phyloP scores from a whole-genome alignment of 2,329 filamentous ascomycete species.

The Xylaria sp. region DNA sequence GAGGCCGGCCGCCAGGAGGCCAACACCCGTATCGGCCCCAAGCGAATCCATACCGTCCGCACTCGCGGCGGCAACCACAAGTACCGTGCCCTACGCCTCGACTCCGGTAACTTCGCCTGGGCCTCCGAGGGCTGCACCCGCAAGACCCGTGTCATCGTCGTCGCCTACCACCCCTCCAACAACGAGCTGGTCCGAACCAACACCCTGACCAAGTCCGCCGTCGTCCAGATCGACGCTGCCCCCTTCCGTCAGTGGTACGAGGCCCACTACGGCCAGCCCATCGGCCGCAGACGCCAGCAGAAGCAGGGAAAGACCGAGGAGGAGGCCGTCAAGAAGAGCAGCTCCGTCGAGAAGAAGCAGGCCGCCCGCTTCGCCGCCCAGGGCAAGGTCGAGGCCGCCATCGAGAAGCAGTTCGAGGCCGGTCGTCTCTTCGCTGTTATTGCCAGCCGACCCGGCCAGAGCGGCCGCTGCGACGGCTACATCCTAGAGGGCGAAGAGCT shows the following conservation, averaged over 20 bases:
- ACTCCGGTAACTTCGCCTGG: constrained; percentile 99
- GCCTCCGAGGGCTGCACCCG: constrained; percentile 96
- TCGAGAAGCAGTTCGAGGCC: constrained; percentile 99
- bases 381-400: constrained; percentile 91
- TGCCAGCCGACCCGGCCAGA: constrained; percentile 94
- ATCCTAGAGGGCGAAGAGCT: constrained; percentile 99
- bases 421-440: constrained; percentile 96
- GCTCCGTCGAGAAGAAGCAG: constrained; percentile 97
- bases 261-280: constrained; percentile 93
- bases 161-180: constrained; percentile 99
- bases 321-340: constrained; percentile 90
- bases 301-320: constrained; percentile 74
- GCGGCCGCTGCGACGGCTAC: constrained; percentile 96
- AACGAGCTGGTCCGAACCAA: constrained; percentile 99
- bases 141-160: constrained; percentile 99
- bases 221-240: constrained; percentile 98
- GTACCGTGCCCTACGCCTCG: constrained; percentile 98
- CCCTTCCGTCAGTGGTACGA: constrained; percentile 99
- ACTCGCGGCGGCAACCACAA: constrained; percentile 99
- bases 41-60: constrained; percentile 96
- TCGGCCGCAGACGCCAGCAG: constrained; percentile 92
- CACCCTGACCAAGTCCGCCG: constrained; percentile 98
- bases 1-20: constrained; percentile 99
- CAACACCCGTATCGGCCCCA: constrained; percentile 98
- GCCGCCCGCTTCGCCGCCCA: constrained; percentile 80